Base-by-base conservation (phyloP, 1,284 basidiomycete species). In the Trichosporon ovoides region DNA sequence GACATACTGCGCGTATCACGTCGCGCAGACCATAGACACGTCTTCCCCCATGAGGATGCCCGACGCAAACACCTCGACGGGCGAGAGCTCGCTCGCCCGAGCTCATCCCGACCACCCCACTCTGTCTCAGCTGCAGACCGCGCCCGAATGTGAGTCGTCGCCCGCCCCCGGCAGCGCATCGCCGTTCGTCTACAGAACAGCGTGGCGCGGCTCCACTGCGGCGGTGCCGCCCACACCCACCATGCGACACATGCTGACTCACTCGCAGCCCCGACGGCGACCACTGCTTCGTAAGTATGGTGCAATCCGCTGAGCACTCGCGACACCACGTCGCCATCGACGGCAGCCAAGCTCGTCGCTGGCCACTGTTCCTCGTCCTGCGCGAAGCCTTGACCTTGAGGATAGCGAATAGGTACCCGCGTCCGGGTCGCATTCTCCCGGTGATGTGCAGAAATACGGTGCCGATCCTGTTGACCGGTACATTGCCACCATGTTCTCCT, bases 61-160 rank as follows among this genome's bases (percentile, higher is more conserved):
- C 40, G 19, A 16, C 19, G 35, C 49, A 19, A 51, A 22, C n/a
- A 46, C 38, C 22, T 18, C 11, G 36, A 34, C 55, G 16, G 50
- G 40, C 28, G 46, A 55, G 31, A 61, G 59, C 56, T 63, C 61
- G 1, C 59, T 63, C 24, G 56, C 59, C 10, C 53, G 57, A 14
- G 54, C 62, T 19, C 62, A 60, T 37, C 62, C 59, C 11, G 59
- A 60, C 54, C 59, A 63, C n/a, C 59, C 62, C 6, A 60, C 57
- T 14, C 54, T 63, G n/a, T 14, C 59, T 14, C 58, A 60, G 38
- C 38, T 63, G 9, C 34, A 57, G 35, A 55, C 56, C 3, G 38
- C 54, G 4, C 40, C 54, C 12, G 31, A 56, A 16, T 38, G 60
- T 61, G 37, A 59, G 58, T 59, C n/a, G 18, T 38, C 24, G 18